These are phyloP conservation scores for Fragaria vesca DNA, from an alignment of 306 rosid species.

Conservation along the genomic window DNA sequence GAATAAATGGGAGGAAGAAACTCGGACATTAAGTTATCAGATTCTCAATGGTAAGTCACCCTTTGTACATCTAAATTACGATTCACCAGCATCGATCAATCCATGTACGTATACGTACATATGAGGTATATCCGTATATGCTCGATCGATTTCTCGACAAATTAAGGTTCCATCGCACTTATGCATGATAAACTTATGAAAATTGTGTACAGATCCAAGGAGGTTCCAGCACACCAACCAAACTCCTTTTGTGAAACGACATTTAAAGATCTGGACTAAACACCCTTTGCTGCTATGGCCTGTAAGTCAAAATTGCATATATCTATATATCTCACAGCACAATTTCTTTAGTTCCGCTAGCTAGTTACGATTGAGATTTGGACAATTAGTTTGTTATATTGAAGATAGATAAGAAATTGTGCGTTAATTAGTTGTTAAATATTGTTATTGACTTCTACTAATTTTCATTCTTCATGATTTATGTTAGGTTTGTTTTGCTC, in stretches of 20 bases:
- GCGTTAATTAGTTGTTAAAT: too few species aligned
- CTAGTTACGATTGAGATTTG: not conserved
- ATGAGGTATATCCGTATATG: too few species aligned
- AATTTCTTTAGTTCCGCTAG: too few species aligned
- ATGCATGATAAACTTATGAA: not conserved
- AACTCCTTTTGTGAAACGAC: conserved; percentile 58
- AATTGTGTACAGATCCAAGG: conserved; percentile 44
- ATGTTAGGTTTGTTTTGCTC: conserved; percentile 45
- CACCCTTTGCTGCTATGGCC: conserved; percentile 57
- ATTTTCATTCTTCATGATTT: not conserved
- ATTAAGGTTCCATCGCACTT: too few species aligned
- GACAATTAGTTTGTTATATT: not conserved
- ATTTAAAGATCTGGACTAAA: conserved; percentile 49
- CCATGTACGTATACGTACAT: too few species aligned
- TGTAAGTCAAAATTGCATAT: conserved; percentile 26
- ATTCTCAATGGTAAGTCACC: conserved; percentile 47
- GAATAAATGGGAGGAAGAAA: conserved; percentile 71
- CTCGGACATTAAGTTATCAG: conserved; percentile 56
- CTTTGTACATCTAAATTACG: not conserved
- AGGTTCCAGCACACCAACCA: conserved; percentile 48
- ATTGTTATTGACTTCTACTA: not conserved
- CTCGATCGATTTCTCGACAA: too few species aligned
- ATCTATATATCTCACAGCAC: not conserved
- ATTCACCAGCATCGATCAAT: too few species aligned
- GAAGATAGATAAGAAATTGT: not conserved